Evolutionary conservation across 2,329 filamentous ascomycete species (phyloP).

Genomic region (Lomentospora prolificans): DNA sequence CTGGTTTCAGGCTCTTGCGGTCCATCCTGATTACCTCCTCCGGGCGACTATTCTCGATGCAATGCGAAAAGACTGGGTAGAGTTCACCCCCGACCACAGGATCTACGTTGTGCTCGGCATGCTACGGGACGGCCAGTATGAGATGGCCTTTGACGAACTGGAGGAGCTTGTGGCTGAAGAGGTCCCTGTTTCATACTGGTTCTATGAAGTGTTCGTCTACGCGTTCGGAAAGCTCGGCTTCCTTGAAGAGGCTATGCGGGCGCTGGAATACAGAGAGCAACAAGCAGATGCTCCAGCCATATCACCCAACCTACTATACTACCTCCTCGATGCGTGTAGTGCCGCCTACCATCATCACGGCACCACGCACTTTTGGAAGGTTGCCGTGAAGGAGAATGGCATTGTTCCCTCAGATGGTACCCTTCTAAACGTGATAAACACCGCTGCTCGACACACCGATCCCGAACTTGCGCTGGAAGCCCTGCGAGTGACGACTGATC

Average conservation of each 20-base stretch:
- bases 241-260: slow-evolving; percentile 63
- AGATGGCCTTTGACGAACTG: slow-evolving; percentile 64
- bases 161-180: slow-evolving; percentile 53
- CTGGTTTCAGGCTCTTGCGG: slow-evolving; percentile 50
- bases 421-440: slow-evolving; percentile 58
- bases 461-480: slow-evolving; percentile 59
- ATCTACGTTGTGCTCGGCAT: slow-evolving; percentile 61
- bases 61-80: slow-evolving; percentile 62
- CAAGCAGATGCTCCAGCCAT: slow-evolving; percentile 19
- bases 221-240: slow-evolving; percentile 62
- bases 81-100: slow-evolving; percentile 41
- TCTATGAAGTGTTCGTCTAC: slow-evolving; percentile 69
- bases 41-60: slow-evolving; percentile 61
- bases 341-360: slow-evolving; percentile 52
- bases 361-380: slow-evolving; percentile 62
- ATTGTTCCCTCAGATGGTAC: slow-evolving; percentile 44
- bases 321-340: slow-evolving; percentile 68
- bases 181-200: slow-evolving; percentile 54
- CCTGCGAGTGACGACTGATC: slow-evolving; percentile 52
- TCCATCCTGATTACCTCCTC: slow-evolving; percentile 78
- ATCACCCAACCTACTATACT: slow-evolving; percentile 50
- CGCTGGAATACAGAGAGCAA: slow-evolving; percentile 49
- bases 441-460: slow-evolving; percentile 62
- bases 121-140: slow-evolving; percentile 72
- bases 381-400: slow-evolving; percentile 36